phyloP scores from a whole-genome alignment of 495 filamentous ascomycete genomes.

The Parachaetomium inaequale region DNA sequence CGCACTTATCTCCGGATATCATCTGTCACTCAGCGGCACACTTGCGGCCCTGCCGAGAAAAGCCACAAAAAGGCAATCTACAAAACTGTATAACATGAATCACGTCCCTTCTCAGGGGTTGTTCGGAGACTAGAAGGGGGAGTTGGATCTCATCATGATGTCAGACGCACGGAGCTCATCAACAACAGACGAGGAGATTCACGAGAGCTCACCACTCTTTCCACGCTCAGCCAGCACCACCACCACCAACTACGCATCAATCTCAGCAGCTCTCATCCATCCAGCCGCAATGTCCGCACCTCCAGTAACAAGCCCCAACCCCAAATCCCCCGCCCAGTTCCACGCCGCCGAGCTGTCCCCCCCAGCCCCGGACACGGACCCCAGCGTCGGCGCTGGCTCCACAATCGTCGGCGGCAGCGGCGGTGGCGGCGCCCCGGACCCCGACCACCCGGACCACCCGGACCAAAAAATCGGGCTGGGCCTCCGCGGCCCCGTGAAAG shows the following conservation, averaged over 20 bases:
- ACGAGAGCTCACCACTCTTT: background rate
- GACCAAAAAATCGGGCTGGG: constrained; percentile 1
- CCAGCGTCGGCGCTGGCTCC: background rate
- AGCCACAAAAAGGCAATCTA: too few relatives aligned
- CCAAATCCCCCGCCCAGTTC: background rate
- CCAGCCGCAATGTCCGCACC: background rate
- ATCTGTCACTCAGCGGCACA: too few relatives aligned
- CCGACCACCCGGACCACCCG: background rate
- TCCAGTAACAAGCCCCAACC: background rate
- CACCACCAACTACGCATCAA: background rate
- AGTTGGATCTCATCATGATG: constrained; percentile 4
- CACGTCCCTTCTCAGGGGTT: too few relatives aligned
- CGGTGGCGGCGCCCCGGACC: too few relatives aligned
- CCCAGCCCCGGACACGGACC: background rate
- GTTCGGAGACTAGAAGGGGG: background rate
- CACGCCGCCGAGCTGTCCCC: background rate
- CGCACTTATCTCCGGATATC: too few relatives aligned
- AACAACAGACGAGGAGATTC: background rate
- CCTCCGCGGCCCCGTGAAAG: constrained; percentile 4
- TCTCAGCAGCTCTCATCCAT: background rate
- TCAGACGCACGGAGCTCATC: background rate
- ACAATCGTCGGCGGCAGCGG: background rate
- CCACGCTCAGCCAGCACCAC: background rate
- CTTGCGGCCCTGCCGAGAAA: too few relatives aligned
- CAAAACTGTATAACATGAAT: too few relatives aligned